A percentile compares a stretch with the other conserved stretches of the same genome.
These are phyloP conservation scores for Lophiostoma macrostomum DNA, from an alignment of 495 filamentous ascomycete genomes.

Conservation along the genomic window DNA sequence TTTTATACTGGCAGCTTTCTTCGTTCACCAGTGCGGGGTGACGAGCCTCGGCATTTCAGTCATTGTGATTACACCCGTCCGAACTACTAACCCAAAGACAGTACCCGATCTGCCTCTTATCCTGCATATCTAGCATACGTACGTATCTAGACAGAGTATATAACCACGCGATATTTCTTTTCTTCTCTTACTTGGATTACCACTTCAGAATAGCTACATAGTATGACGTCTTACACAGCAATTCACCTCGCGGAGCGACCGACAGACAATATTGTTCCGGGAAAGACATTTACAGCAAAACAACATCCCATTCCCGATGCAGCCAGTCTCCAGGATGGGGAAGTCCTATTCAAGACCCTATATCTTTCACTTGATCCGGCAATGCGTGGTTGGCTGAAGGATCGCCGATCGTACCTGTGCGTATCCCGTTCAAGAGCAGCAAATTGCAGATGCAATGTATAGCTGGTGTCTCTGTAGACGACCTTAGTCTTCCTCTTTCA, in stretches of 20 bases:
- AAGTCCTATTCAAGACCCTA: constrained; percentile 63
- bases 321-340: constrained; percentile 54
- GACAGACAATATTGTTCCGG: constrained; percentile 42
- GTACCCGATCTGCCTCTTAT: not conserved
- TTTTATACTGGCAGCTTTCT: not conserved
- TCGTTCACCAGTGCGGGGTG: too few species aligned
- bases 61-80: too few species aligned
- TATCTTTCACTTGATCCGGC: constrained; percentile 79
- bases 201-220: not conserved
- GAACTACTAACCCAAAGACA: too few species aligned
- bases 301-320: constrained; percentile 44
- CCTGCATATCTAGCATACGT: not conserved
- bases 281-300: constrained; percentile 50
- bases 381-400: constrained; percentile 73
- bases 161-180: not conserved
- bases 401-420: constrained; percentile 66
- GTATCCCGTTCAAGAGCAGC: too few species aligned
- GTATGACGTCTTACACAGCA: constrained; percentile 42
- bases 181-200: not conserved
- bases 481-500: too few species aligned
- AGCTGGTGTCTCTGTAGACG: too few species aligned
- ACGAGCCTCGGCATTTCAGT: constrained; percentile 1
- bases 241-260: constrained; percentile 53
- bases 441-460: too few species aligned
- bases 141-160: not conserved